Conservation (phyloP, 2,329 filamentous ascomycete genomes). For the Aspergillus sojae region DNA sequence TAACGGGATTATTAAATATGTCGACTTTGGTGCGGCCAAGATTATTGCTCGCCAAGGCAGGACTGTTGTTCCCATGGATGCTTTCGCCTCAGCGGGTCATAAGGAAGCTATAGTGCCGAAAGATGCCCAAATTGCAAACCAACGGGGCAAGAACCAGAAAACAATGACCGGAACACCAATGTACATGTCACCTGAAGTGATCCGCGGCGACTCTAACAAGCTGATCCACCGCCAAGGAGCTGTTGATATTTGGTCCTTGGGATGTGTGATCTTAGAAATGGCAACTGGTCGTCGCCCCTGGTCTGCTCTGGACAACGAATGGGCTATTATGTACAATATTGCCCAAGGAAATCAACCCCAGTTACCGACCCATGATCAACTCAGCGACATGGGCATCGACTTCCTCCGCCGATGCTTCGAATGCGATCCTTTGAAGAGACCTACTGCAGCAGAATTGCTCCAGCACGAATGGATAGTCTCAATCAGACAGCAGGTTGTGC, state of each 20-base stretch:
- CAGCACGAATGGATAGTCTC: conserved; percentile 85
- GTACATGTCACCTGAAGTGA: conserved; percentile 99
- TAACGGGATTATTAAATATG: conserved; percentile 98
- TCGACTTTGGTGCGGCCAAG: conserved; percentile 97
- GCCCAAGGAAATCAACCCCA: conserved; percentile 93
- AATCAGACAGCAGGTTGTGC: conserved; percentile 51
- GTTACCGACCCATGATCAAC: conserved; percentile 77
- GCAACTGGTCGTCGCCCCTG: conserved; percentile 91
- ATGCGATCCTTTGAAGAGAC: conserved; percentile 75
- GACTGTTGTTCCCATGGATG: conserved; percentile 71
- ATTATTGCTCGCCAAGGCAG: conserved; percentile 93
- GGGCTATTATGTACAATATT: conserved; percentile 99
- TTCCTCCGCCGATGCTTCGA: conserved; percentile 87
- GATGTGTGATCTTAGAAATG: conserved; percentile 97
- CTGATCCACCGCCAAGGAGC: conserved; percentile 76
- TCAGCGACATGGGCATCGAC: conserved; percentile 81
- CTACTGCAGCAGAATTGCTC: conserved; percentile 82
- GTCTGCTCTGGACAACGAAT: conserved; percentile 96
- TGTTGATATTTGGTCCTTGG: conserved; percentile 94
- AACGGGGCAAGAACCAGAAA: conserved; percentile 64
- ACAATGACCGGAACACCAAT: conserved; percentile 98
- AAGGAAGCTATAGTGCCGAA: conserved; percentile 36
- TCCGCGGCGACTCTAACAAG: conserved; percentile 81
- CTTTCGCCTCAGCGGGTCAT: conserved; percentile 51
- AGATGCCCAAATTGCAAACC: conserved; percentile 32